Base-by-base conservation (phyloP, 306 rosid genomes). In the Trichosanthes truncata region DNA sequence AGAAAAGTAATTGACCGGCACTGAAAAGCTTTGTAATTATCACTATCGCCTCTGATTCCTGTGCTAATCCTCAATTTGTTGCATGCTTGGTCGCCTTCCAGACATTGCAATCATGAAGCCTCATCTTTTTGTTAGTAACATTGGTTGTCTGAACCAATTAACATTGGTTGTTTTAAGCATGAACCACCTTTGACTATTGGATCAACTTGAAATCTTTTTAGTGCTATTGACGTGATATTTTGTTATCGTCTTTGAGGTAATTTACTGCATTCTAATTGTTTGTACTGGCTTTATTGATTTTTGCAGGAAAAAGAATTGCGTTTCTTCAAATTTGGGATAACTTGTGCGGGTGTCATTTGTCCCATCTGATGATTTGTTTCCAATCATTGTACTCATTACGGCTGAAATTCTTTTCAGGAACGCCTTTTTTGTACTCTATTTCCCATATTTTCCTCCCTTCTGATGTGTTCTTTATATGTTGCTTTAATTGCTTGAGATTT, bases 291-390 rank as follows among this genome's bases (percentile, higher is more conserved):
- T 56, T 76, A 7, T 76, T 76, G 41, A 53, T 76, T 76, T 55
- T 76, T 76, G 68, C 78, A 74, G 78, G 78, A 52, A 18, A 10
- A 17, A 26, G 4, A 65, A 0, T 49, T 49, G 62, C 43, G 33
- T 78, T 74, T 84, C 83, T 85, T 86, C 74, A 68, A 77, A 49
- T 36, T 79, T 79, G 36, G 46, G 81, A 73, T 80, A 80, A 72
- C 74, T 82, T 52, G 85, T 79, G 75, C 81, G 87, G 81, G 35
- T 79, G 76, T 49, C 33, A 66, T 79, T 85, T 81, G 83, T 83
- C 82, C 80, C 91, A 81, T 91, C 97, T 93, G 93, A 93, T 91
- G 97, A 87, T 91, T 90, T 82, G 78, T 93, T 89, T 83, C 91
- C 98, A 82, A 88, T 82, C 87, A 78, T 73, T 81, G 80, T 79